Evolutionary conservation across 1,284 basidiomycete genomes (phyloP).

Genomic region (Tylopilus orsonianus): DNA sequence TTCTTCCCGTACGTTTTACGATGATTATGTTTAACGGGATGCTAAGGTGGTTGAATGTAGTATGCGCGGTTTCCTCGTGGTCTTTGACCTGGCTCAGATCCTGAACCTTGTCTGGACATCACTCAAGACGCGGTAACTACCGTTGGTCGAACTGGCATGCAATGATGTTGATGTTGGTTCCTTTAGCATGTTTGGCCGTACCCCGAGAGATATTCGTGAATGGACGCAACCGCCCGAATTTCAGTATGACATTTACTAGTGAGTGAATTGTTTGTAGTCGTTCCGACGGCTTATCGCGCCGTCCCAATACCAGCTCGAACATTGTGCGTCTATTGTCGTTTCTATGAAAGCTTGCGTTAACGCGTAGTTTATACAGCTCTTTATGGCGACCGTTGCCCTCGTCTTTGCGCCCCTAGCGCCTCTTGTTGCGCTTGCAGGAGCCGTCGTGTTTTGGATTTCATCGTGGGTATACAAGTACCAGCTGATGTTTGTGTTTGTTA

Average conservation of each 20-base stretch:
- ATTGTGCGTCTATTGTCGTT: constrained; percentile 43
- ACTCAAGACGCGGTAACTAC: constrained; percentile 68
- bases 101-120: constrained; percentile 87
- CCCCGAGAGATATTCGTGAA: constrained; percentile 93
- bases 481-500: constrained; percentile 88
- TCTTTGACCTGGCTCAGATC: constrained; percentile 96
- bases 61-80: constrained; percentile 87
- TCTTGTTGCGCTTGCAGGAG: constrained; percentile 74
- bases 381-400: constrained; percentile 84
- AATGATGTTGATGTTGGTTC: not conserved
- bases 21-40: not conserved
- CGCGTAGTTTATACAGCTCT: constrained; percentile 49
- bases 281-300: constrained; percentile 10
- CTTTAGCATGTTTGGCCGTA: constrained; percentile 83
- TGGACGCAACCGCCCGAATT: constrained; percentile 96
- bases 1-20: constrained; percentile 77
- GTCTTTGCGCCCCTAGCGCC: constrained; percentile 93
- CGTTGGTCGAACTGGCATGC: not conserved
- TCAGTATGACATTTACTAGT: constrained; percentile 90
- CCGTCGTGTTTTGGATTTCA: constrained; percentile 81
- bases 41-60: constrained; percentile 38
- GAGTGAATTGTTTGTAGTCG: constrained; percentile 33
- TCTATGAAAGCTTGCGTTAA: constrained; percentile 14
- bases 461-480: constrained; percentile 89
- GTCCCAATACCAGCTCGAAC: constrained; percentile 51